A percentile compares a stretch with the other conserved stretches of the same genome.
phyloP scores from a whole-genome alignment of 495 filamentous ascomycete genomes.

The Penicillium atrosanguineum region DNA sequence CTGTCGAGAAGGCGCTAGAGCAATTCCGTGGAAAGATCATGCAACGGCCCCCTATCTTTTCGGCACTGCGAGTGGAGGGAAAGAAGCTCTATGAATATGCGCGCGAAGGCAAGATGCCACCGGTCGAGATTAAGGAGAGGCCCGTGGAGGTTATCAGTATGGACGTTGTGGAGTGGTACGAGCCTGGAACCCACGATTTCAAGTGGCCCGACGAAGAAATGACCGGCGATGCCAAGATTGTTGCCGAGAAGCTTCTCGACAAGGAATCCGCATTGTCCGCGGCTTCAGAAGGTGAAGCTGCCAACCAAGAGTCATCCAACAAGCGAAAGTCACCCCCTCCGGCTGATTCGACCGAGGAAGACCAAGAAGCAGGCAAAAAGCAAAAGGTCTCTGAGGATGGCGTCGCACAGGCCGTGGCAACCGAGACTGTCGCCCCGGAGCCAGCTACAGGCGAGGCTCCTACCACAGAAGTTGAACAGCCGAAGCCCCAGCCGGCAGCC shows the following conservation, averaged over 20 bases:
- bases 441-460: slow-evolving; percentile 11
- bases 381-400: slow-evolving; percentile 34
- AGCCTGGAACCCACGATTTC: slow-evolving; percentile 71
- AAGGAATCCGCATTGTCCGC: slow-evolving; percentile 31
- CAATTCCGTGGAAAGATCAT: slow-evolving; percentile 81
- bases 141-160: slow-evolving; percentile 72
- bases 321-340: slow-evolving; percentile 37
- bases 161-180: slow-evolving; percentile 83
- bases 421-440: slow-evolving; percentile 21
- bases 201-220: slow-evolving; percentile 75
- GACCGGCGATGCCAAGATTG: slow-evolving; percentile 63
- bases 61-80: slow-evolving; percentile 85
- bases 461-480: slow-evolving; percentile 14
- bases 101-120: slow-evolving; percentile 77
- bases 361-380: slow-evolving; percentile 30
- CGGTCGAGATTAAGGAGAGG: slow-evolving; percentile 76
- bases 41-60: slow-evolving; percentile 90
- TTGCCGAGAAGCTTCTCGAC: slow-evolving; percentile 66
- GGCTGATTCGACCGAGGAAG: slow-evolving; percentile 21
- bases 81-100: slow-evolving; percentile 97
- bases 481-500: slow-evolving; percentile 56
- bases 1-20: slow-evolving; percentile 71
- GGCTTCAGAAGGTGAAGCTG: slow-evolving; percentile 20
- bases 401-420: slow-evolving; percentile 8
- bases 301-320: slow-evolving; percentile 12